Evolutionary conservation across 1,284 basidiomycete species (phyloP).

Genomic region (Hortiboletus rubellus): DNA sequence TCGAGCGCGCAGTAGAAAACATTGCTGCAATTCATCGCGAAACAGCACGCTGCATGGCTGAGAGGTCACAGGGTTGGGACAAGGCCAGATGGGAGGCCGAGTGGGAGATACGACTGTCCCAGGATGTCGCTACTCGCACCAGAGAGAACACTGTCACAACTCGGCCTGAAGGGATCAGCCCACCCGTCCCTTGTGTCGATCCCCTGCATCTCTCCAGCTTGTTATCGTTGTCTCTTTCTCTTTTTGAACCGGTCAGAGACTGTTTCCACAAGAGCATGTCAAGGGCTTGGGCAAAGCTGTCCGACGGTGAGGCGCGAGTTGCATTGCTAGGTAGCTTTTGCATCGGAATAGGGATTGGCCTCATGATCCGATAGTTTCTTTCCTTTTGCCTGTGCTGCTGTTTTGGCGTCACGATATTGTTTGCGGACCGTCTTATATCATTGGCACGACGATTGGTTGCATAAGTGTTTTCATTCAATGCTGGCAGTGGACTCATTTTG

Average conservation of each 20-base stretch:
- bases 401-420: not conserved
- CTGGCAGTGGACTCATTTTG: not conserved
- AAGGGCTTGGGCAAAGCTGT: constrained; percentile 21
- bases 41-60: constrained; percentile 21
- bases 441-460: not conserved
- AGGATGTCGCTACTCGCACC: constrained; percentile 52
- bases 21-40: constrained; percentile 33
- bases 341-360: constrained; percentile 33
- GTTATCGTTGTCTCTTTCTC: constrained; percentile 47
- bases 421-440: too few relatives aligned
- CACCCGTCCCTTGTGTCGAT: constrained; percentile 36
- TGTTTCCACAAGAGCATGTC: constrained; percentile 19
- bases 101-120: constrained; percentile 57
- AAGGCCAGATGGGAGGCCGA: constrained; percentile 63
- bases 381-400: not conserved
- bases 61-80: constrained; percentile 45
- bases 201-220: constrained; percentile 52
- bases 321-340: constrained; percentile 37
- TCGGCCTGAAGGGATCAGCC: constrained; percentile 14
- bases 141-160: constrained; percentile 31
- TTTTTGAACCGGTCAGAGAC: constrained; percentile 35
- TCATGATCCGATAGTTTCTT: constrained; percentile 32
- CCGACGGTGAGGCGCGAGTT: constrained; percentile 30
- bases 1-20: constrained; percentile 51
- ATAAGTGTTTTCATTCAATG: not conserved